A percentile compares a stretch with the other conserved stretches of the same genome.
These are phyloP conservation scores for Carex sylvatica DNA, from an alignment of 202 grass and related monocot genomes.

Conservation along the genomic window DNA sequence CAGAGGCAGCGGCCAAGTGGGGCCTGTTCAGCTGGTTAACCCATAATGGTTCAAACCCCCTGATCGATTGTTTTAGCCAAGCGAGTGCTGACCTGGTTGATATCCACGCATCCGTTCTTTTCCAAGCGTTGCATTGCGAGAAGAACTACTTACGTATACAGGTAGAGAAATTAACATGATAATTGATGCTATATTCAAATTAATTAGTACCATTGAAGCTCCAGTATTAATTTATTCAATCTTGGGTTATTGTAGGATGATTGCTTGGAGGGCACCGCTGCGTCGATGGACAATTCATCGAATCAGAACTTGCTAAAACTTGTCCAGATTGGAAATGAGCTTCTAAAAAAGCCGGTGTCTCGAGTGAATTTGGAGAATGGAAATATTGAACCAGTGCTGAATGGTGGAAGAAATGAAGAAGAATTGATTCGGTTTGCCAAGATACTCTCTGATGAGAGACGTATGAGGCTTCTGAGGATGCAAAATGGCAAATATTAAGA, in stretches of 20 bases:
- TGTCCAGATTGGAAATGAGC: slow-evolving; percentile 26
- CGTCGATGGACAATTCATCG: slow-evolving; percentile 45
- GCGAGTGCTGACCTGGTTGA: slow-evolving; percentile 53
- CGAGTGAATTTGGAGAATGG: slow-evolving; percentile 59
- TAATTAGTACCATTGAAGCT: neutral
- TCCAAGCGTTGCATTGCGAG: slow-evolving; percentile 42
- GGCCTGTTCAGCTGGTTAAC: slow-evolving; percentile 45
- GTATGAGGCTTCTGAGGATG: slow-evolving; percentile 27
- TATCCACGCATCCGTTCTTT: slow-evolving; percentile 59
- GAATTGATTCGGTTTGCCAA: slow-evolving; percentile 34
- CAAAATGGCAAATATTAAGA: neutral
- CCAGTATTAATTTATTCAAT: neutral
- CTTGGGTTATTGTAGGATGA: slow-evolving; percentile 30
- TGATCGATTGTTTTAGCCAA: slow-evolving; percentile 54
- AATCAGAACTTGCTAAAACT: slow-evolving; percentile 46
- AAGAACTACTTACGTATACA: slow-evolving; percentile 49
- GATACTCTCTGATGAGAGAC: slow-evolving; percentile 28
- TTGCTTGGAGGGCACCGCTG: slow-evolving; percentile 16
- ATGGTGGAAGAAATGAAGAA: slow-evolving; percentile 37
- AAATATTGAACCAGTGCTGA: neutral
- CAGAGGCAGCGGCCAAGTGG: slow-evolving; percentile 25
- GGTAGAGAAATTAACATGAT: slow-evolving; percentile 13
- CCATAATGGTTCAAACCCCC: slow-evolving; percentile 29
- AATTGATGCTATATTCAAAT: neutral
- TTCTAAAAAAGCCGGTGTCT: slow-evolving; percentile 36